Evolutionary conservation across 768 basidiomycete species (phyloP), one percentile per base, ranked within the genome.

Genomic region (Flagelloscypha sp.): DNA sequence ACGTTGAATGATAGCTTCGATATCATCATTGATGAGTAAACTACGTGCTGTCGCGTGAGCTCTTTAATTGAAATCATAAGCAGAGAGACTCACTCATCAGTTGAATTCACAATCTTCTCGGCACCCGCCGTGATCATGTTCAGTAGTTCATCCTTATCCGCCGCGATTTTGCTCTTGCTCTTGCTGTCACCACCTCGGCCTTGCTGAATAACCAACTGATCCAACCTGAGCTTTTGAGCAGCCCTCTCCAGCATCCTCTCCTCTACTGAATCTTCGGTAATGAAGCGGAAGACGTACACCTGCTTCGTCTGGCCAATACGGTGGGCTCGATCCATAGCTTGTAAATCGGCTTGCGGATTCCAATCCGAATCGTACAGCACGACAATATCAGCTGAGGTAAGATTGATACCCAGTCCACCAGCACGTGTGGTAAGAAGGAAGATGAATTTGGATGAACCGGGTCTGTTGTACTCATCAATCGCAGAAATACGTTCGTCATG

Each of bases 121-220:
- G 92, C 94, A 13, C 95, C 94, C 49, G 94, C 90, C 5, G 92
- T 82, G 40, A 99, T 98, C 90, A 98, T 99, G 53, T 98, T 93
- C 23, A 98, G 63, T 10, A 99, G 67, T 40, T 98, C 95, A 31
- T 98, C 95, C 63, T 98, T 98, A 56, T 79, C 86, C 11, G 87
- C 83, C 35, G 86, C 92, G 6, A 20, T 50, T 70, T 42, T 48
- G 74, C 84, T n/a, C 76, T 64, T 94, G 95, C 2, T 76, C 70
- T 40, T 71, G 70, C 49, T 88, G 84, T 22, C 82, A 78, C 32
- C 92, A n/a, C n/a, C n/a, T n/a, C n/a, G 72, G 4, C 94, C 94
- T 49, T 97, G 93, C 54, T 97, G 93, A 40, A 98, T 97, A 42
- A 97, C 94, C 8, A 98, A 69, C 60, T 97, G 94, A 57, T 97